Evolutionary conservation across 306 rosid genomes (phyloP), one percentile per base, ranked within the genome.

Genomic region (Castanea sativa): DNA sequence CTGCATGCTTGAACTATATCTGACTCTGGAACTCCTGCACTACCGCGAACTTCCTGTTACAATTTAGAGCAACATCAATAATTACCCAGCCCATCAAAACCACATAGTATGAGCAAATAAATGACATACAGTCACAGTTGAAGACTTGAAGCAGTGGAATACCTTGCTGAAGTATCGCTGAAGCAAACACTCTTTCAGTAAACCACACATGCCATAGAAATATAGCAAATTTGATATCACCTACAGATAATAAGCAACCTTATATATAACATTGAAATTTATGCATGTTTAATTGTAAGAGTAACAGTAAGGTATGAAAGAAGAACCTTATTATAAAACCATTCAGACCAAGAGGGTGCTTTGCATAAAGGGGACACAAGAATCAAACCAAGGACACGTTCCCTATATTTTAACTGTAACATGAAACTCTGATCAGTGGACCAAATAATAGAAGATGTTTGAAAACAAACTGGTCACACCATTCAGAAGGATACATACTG

Each of bases 121-220:
- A 76, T 11, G 18, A 74, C 30, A 53, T 1, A 78, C 35, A 8
- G 23, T 9, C 58, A 74, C 79, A 43, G 71, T 73, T 71, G 67
- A 65, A 56, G 77, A 25, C 27, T 25, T 25, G 64, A 65, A 56
- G 77, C 53, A 27, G 45, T 53, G 55, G 74, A 78, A 71, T 78
- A 94, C 98, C 98, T 94, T 90, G 89, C 98, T 92, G 87, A 94
- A 94, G 82, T 92, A 92, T 27, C 98, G 87, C 83, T 92, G 97
- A 79, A 94, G 96, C 84, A 94, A 83, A 85, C 87, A 94, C 82
- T 94, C 98, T 78, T 92, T 94, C 67, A 90, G 72, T 87, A 94
- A 75, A 35, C 92, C 94, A 71, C 97, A 92, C 88, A 87, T 90
- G 83, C 96, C 98, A 82, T 94, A 92, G 81, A 85, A 94, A 79